Evolutionary conservation across 2,329 filamentous ascomycete genomes (phyloP).

Genomic region (Lecanoromycetidae sp.): DNA sequence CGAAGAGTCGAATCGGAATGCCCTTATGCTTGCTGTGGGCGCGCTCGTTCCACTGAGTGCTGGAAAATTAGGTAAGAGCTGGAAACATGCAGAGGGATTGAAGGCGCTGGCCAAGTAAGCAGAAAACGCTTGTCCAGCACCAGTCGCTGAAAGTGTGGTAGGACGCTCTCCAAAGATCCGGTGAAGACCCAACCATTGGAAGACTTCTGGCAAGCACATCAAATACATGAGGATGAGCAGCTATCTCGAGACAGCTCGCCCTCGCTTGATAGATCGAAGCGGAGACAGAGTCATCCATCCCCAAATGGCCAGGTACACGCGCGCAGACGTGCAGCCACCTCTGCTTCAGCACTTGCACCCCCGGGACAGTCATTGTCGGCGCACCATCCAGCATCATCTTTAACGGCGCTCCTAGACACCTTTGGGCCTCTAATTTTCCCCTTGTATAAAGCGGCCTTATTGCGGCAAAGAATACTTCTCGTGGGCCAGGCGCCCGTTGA

Average conservation of each 20-base stretch:
- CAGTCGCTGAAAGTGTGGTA: conserved; percentile 18
- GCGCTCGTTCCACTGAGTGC: conserved; percentile 75
- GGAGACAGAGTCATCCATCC: conserved; percentile 1
- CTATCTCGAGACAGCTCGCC: conserved; percentile 15
- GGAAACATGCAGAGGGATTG: conserved; percentile 70
- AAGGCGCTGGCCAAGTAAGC: conserved; percentile 60
- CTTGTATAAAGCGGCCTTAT: conserved; percentile 71
- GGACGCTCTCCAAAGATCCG: conserved; percentile 50
- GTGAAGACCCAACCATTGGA: conserved; percentile 54
- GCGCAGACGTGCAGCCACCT: conserved; percentile 16
- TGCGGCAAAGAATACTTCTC: conserved; percentile 79
- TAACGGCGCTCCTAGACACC: conserved; percentile 62
- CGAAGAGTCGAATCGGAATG: conserved; percentile 67
- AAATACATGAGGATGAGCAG: conserved; percentile 28
- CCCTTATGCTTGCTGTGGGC: conserved; percentile 85
- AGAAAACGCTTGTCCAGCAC: neutral
- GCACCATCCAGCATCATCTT: conserved; percentile 76
- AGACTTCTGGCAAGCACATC: conserved; percentile 64
- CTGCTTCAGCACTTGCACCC: conserved; percentile 15
- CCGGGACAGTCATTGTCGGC: conserved; percentile 51
- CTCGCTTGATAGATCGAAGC: conserved; percentile 10
- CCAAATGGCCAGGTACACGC: conserved; percentile 8
- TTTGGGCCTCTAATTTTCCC: conserved; percentile 91
- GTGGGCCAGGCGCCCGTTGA: conserved; percentile 78
- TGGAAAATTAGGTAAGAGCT: conserved; percentile 73